These are phyloP conservation scores for Fraxinus greggii DNA, from an alignment of 305 asterid species.

Conservation along the genomic window DNA sequence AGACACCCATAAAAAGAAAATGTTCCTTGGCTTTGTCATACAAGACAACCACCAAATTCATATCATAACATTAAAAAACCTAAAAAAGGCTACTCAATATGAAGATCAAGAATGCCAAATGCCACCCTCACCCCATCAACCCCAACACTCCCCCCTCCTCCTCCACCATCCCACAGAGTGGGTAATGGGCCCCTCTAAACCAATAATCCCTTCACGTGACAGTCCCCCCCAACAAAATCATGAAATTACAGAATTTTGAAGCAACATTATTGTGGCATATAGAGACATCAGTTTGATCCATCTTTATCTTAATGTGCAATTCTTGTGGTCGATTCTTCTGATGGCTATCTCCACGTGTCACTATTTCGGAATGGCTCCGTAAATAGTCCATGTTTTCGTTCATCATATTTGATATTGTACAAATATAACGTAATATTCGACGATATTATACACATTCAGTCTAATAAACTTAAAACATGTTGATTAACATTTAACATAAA, in stretches of 20 bases:
- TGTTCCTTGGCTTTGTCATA: conserved; percentile 40
- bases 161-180: conserved; percentile 12
- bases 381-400: conserved; percentile 18
- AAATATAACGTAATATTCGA: neutral
- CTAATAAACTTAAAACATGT: neutral
- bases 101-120: conserved; percentile 2
- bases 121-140: conserved; percentile 19
- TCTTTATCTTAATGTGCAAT: conserved; percentile 24
- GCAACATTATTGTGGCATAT: neutral
- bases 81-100: conserved; percentile 18
- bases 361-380: conserved; percentile 11
- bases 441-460: neutral
- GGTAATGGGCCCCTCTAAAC: conserved; percentile 35
- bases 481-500: neutral
- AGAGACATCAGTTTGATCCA: conserved; percentile 20
- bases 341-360: conserved; percentile 38
- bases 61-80: conserved; percentile 56
- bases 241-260: conserved; percentile 3
- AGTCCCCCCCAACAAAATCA: neutral
- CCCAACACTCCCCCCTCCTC: conserved; percentile 4
- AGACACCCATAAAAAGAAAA: conserved; percentile 39
- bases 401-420: neutral
- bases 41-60: conserved; percentile 64
- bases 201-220: conserved; percentile 50
- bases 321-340: conserved; percentile 33